Evolutionary conservation across 345 rosid genomes (phyloP), one percentile per base, ranked within the genome.

Genomic region (Alliaria petiolata): DNA sequence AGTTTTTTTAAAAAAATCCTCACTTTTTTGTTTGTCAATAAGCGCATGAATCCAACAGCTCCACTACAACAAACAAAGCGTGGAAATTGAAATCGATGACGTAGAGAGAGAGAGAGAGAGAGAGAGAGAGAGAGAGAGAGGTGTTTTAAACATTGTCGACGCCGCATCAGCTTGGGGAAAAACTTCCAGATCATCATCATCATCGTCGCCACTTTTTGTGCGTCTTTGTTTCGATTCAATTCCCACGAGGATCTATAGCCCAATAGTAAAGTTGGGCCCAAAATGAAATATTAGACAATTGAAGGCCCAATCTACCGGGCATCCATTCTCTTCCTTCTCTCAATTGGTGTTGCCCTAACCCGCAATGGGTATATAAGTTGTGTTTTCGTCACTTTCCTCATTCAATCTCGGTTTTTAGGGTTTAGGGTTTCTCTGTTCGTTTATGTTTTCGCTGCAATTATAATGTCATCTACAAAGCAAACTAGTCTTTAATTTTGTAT

Each of bases 381-480:
- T 45, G 67, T 49, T 30, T 28, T 40, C 15, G 3, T 11, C 7
- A 3, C n/a, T n/a, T n/a, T n/a, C n/a, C n/a, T n/a, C 39, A 0
- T 33, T 35, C 55, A 0, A 15, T 34, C 38, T 22, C 71, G 15
- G 43, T 17, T 45, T 35, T 46, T 54, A 15, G 28, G 56, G 43
- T 3, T 42, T 31, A 20, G 15, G 8, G 0, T 40, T 39, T 20
- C 0, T 31, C 7, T 13, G 9, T 53, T 53, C 12, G 36, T n/a
- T 28, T 53, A 6, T 1, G 8, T 15, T 43, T n/a, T n/a, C n/a
- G n/a, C 0, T 12, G 1, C 31, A 7, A 26, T 4, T 8, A 34
- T 20, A 5, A 68, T 2, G 79, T 75, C 79, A 69, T 68, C 74
- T 62, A 69, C 70, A 75, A 17, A 75, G 79, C 79, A 75, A 45